Evolutionary conservation across 352 stramenopile genomes (phyloP).

Genomic region (Phytophthora quininea): DNA sequence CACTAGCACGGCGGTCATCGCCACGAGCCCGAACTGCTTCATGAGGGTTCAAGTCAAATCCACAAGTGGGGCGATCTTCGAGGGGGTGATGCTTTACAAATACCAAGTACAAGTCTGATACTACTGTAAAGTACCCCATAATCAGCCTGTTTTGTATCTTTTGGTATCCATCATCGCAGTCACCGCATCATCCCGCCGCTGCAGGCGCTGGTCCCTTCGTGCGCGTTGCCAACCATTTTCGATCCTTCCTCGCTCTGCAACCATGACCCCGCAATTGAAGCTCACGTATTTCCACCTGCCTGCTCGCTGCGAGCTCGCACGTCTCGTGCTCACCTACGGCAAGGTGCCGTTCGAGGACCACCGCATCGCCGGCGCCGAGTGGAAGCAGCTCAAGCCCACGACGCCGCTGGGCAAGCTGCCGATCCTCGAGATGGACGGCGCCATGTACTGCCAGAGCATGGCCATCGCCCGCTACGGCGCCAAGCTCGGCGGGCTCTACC

Average conservation of each 20-base stretch:
- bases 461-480: conserved; percentile 63
- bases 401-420: conserved; percentile 58
- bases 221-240: neutral
- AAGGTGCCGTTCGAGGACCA: conserved; percentile 60
- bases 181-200: neutral
- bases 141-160: neutral
- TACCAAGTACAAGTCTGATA: too few relatives aligned
- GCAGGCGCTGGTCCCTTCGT: neutral
- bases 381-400: conserved; percentile 39
- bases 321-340: conserved; percentile 49
- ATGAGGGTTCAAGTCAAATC: neutral
- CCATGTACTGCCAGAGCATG: conserved; percentile 55
- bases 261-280: conserved; percentile 13
- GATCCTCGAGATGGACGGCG: conserved; percentile 55
- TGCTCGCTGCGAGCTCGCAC: conserved; percentile 55
- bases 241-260: neutral
- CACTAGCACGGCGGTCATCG: conserved; percentile 30
- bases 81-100: too few relatives aligned
- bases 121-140: too few relatives aligned
- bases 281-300: conserved; percentile 44
- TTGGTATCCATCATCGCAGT: neutral
- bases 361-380: conserved; percentile 38
- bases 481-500: conserved; percentile 54
- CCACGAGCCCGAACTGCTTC: conserved; percentile 33
- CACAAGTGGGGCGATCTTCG: too few relatives aligned